Conservation (phyloP, 164 flowering plant species). For the Malania oleifera region DNA sequence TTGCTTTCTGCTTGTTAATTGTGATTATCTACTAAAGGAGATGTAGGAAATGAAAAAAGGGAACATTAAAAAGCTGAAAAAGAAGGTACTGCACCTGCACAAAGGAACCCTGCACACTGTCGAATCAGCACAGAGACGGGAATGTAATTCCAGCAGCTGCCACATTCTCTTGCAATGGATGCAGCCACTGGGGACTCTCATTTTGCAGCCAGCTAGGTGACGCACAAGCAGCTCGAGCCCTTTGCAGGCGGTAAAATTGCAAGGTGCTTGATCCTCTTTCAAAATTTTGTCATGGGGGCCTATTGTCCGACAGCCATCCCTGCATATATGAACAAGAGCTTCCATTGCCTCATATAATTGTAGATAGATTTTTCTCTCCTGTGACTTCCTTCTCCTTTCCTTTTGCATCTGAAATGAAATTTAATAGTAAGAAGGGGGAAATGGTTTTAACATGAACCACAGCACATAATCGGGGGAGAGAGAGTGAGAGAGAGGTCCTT, state of each 20-base stretch:
- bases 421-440: neutral
- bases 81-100: slow-evolving; percentile 46
- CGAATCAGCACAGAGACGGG: slow-evolving; percentile 30
- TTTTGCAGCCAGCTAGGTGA: slow-evolving; percentile 82
- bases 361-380: slow-evolving; percentile 56
- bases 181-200: slow-evolving; percentile 76
- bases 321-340: slow-evolving; percentile 81
- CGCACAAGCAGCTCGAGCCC: slow-evolving; percentile 77
- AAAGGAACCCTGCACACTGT: slow-evolving; percentile 65
- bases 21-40: no score
- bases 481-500: slow-evolving; percentile 14
- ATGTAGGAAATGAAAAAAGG: no score
- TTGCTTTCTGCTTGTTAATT: no score
- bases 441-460: neutral
- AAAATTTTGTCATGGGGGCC: slow-evolving; percentile 75
- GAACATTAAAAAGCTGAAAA: neutral
- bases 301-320: slow-evolving; percentile 87
- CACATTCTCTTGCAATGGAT: slow-evolving; percentile 94
- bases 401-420: slow-evolving; percentile 40
- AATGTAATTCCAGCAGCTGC: slow-evolving; percentile 76
- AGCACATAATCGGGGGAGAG: neutral
- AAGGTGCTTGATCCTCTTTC: slow-evolving; percentile 45
- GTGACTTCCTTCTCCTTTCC: slow-evolving; percentile 41
- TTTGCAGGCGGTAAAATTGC: slow-evolving; percentile 65
- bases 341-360: slow-evolving; percentile 90